Percentiles rank a stretch among this genome's conserved stretches.
Conservation (phyloP, 2,329 filamentous ascomycete species). For the Scorias spongiosa region DNA sequence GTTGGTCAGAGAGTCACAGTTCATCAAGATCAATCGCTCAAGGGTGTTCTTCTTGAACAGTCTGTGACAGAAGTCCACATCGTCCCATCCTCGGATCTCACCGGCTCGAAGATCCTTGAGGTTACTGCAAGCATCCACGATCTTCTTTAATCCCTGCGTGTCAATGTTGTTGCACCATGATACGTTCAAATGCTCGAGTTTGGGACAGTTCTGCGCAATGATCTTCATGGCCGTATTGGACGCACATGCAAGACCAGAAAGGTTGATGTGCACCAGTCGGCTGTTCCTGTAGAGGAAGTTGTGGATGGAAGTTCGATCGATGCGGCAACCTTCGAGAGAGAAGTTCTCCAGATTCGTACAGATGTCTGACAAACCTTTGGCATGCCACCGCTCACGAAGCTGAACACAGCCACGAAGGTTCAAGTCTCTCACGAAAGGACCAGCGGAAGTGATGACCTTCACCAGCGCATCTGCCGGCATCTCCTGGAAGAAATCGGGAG, state of each 20-base stretch:
- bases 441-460: slow-evolving; percentile 70
- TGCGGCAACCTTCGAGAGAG: slow-evolving; percentile 77
- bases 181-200: slow-evolving; percentile 72
- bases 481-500: slow-evolving; percentile 66
- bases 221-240: slow-evolving; percentile 78
- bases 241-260: slow-evolving; percentile 65
- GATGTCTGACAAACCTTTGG: slow-evolving; percentile 62
- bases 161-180: slow-evolving; percentile 88
- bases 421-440: slow-evolving; percentile 78
- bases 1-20: slow-evolving; percentile 66
- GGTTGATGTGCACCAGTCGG: slow-evolving; percentile 66
- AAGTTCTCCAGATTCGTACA: slow-evolving; percentile 80
- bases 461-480: slow-evolving; percentile 74
- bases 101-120: slow-evolving; percentile 69
- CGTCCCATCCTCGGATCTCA: slow-evolving; percentile 67
- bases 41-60: slow-evolving; percentile 71
- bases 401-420: slow-evolving; percentile 88
- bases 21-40: slow-evolving; percentile 66
- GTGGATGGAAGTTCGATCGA: slow-evolving; percentile 63
- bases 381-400: slow-evolving; percentile 64
- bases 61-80: slow-evolving; percentile 52
- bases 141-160: slow-evolving; percentile 54
- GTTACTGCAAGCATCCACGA: slow-evolving; percentile 57
- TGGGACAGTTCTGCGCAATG: slow-evolving; percentile 64
- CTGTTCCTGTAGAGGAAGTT: slow-evolving; percentile 67